phyloP scores from a whole-genome alignment of 805 yeast species.

The Kodamaea jinghongensis region DNA sequence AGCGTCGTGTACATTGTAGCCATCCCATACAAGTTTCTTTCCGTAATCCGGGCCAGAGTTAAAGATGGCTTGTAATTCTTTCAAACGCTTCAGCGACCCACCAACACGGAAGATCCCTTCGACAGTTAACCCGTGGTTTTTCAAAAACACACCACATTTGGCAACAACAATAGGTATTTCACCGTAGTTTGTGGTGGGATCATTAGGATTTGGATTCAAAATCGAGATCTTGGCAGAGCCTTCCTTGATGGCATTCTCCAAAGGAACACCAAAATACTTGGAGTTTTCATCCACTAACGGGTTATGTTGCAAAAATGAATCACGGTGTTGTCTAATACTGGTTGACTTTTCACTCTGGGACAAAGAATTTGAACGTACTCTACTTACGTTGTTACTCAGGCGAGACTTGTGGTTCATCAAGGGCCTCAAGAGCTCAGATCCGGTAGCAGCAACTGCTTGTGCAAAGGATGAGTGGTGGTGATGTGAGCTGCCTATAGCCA shows the following conservation, averaged over 20 bases:
- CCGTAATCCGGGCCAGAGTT: slow-evolving; percentile 90
- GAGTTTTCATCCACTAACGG: slow-evolving; percentile 44
- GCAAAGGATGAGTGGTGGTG: slow-evolving; percentile 7
- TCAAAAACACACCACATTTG: slow-evolving; percentile 84
- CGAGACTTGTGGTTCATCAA: slow-evolving; percentile 49
- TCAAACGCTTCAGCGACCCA: slow-evolving; percentile 85
- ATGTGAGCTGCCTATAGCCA: background rate
- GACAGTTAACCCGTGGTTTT: slow-evolving; percentile 69
- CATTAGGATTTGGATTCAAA: slow-evolving; percentile 45
- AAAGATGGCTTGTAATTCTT: slow-evolving; percentile 79
- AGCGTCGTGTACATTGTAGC: slow-evolving; percentile 94
- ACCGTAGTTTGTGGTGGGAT: slow-evolving; percentile 76
- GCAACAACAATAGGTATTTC: slow-evolving; percentile 93
- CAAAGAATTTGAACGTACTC: slow-evolving; percentile 38
- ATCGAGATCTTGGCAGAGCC: slow-evolving; percentile 78
- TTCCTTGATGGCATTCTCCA: slow-evolving; percentile 63
- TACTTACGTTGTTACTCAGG: slow-evolving; percentile 45
- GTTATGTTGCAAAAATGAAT: slow-evolving; percentile 46
- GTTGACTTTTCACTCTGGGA: slow-evolving; percentile 27
- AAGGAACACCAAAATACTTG: slow-evolving; percentile 76
- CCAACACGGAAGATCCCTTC: slow-evolving; percentile 94
- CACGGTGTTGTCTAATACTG: slow-evolving; percentile 46
- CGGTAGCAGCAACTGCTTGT: slow-evolving; percentile 9
- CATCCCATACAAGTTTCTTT: slow-evolving; percentile 83
- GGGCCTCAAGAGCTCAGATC: slow-evolving; percentile 39